Base-by-base conservation (phyloP, 2,329 filamentous ascomycete species). In the Talaromyces verruculosus region DNA sequence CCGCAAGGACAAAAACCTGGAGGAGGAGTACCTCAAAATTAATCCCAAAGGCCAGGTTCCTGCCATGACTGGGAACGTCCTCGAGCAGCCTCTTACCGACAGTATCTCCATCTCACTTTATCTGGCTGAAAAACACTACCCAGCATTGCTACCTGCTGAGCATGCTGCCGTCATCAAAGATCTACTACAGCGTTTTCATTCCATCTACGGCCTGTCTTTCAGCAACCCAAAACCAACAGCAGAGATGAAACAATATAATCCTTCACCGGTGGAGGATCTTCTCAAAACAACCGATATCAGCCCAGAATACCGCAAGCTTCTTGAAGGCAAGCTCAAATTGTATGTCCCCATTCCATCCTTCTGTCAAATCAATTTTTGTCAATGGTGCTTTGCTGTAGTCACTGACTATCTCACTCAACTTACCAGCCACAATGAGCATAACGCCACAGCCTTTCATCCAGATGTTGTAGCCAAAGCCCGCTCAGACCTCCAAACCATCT, bases 251-350 rank as follows among this genome's bases (percentile, higher is more conserved):
- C 5, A 63, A 39, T 49, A 65, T 33, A 63, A 65, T 5, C 64
- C 58, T 33, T 65, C 64, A 33, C 64, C 64, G 3, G 64, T 55
- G 1, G 59, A 65, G 25, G 47, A 37, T 28, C n/a, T 65, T 22
- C 59, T 65, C 10, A 63, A 65, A 49, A n/a, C 47, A 47, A 63
- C 64, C 25, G 64, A 63, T 55, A 51, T 65, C 37, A 65, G 64
- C n/a, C 59, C 64, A 17, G 64, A 43, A 45, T 65, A 65, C 19
- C 64, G 64, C 30, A 51, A 22, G 25, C 45, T 49, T n/a, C 64
- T 65, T 37, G 64, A 65, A 25, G 35, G 35, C 13, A 65, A 65
- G 30, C 49, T 65, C 58, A 51, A 63, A 49, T 65, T 63, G 64
- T 65, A 58, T 19, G 58, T 39, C n/a, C 11, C 19, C 30, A 19